phyloP scores from a whole-genome alignment of 1,139 yeast genomes.

The Geotrichum phurueaensis region DNA sequence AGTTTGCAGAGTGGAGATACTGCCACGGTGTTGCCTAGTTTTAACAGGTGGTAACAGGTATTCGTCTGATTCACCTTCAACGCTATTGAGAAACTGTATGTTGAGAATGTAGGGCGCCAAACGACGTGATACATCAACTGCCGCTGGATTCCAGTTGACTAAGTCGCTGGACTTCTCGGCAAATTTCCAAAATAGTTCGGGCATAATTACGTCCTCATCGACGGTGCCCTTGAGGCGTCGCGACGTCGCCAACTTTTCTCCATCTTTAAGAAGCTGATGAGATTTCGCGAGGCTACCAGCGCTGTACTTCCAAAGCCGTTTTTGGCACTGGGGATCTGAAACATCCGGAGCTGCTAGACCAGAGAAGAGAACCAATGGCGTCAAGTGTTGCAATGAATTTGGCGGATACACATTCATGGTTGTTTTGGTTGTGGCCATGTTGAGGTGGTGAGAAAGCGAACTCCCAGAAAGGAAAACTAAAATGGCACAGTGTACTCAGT shows the following conservation, averaged over 20 bases:
- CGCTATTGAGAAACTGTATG: constrained; percentile 22
- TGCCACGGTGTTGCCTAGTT: neutral
- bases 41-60: constrained; percentile 14
- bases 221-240: constrained; percentile 1
- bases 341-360: constrained; percentile 25
- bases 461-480: neutral
- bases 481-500: neutral
- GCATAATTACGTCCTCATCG: constrained; percentile 16
- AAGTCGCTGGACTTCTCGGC: constrained; percentile 10
- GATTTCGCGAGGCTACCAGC: constrained; percentile 11
- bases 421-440: neutral
- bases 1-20: neutral
- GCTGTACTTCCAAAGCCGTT: constrained; percentile 5
- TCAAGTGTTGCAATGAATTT: constrained; percentile 25
- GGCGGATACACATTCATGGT: constrained; percentile 24
- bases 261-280: constrained; percentile 22
- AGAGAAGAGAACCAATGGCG: constrained; percentile 28
- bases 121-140: constrained; percentile 13
- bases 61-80: constrained; percentile 9
- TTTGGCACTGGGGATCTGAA: neutral
- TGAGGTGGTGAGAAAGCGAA: neutral
- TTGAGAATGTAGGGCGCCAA: constrained; percentile 22
- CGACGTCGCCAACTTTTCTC: constrained; percentile 24
- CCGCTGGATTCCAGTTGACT: constrained; percentile 13
- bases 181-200: constrained; percentile 18